phyloP scores from a whole-genome alignment of 2,329 filamentous ascomycete genomes.

The Thelonectria blattea region DNA sequence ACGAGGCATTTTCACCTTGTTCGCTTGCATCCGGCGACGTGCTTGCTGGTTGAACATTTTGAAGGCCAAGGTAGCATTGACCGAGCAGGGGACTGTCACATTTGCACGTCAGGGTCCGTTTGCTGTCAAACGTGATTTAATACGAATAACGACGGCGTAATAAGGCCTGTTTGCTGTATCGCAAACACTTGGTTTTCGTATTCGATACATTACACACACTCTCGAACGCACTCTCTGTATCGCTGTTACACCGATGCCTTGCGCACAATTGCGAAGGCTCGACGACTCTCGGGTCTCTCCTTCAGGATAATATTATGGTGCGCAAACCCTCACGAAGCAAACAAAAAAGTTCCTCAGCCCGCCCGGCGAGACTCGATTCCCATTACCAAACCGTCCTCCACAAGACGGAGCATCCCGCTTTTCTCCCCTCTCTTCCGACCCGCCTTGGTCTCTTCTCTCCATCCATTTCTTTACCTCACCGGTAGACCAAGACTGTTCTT shows the following conservation, averaged over 20 bases:
- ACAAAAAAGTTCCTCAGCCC: background rate
- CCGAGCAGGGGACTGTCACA: constrained; percentile 3
- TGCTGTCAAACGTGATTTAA: background rate
- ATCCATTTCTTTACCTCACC: background rate
- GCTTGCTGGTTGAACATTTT: background rate
- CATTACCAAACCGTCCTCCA: constrained; percentile 2
- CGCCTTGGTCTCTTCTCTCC: background rate
- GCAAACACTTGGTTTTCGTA: background rate
- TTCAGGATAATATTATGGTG: too few relatives aligned
- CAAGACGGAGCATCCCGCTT: background rate
- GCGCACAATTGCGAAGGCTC: too few relatives aligned
- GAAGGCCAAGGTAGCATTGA: constrained; percentile 18
- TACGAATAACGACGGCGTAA: too few relatives aligned
- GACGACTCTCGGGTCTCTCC: too few relatives aligned
- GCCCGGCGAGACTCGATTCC: background rate
- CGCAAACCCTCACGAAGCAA: background rate
- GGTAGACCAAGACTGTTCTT: background rate
- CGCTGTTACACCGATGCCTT: too few relatives aligned
- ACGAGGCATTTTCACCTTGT: constrained; percentile 19
- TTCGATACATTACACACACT: constrained; percentile 2
- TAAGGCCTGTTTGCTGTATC: background rate
- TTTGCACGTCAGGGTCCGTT: background rate
- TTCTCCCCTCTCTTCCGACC: background rate
- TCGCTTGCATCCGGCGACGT: background rate
- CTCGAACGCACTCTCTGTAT: too few relatives aligned